Base-by-base conservation (phyloP, 805 yeast genomes). In the Komagataella phaffii region DNA sequence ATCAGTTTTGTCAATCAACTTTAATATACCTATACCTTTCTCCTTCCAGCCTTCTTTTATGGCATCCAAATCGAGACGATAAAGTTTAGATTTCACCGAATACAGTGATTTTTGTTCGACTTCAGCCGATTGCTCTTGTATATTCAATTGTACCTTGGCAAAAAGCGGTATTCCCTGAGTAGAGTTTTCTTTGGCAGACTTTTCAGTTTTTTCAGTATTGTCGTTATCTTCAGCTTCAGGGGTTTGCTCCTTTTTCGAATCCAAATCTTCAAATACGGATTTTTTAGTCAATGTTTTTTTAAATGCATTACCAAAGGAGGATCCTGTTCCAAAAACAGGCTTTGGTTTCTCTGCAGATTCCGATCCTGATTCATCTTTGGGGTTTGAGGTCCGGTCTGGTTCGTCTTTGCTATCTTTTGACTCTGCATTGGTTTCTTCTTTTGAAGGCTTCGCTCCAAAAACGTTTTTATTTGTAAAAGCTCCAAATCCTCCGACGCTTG, bases 11-110 rank as follows among this genome's bases (percentile, higher is more conserved):
- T 14, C 44, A 23, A 59, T 54, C 23, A 93, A 75, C 62, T 88
- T 96, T n/a, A 93, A 68, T 3, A 79, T 75, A 2, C 99, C 99
- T 46, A 85, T 74, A 21, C 99, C 99, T 61, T 93, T 79, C 66
- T 93, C 99, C 64, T 88, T 93, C 99, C 99, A 93, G 2, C 96
- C 96, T 17, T 75, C 80, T 7, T 76, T 64, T 3, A 85, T 72
- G 44, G 80, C 76, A 0, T 82, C 69, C 30, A 90, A 69, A 59
- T 86, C 85, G 58, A 88, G 68, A 30, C 78, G 81, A 62, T 90
- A 93, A 24, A 93, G 69, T 61, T 90, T 88, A 3, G 95, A 88
- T 49, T 84, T 81, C 44, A 85, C 76, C 47, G 79, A 78, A 63
- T 78, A 87, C 6, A 83, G 61, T 0, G 85, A 77, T 40, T 71